A percentile compares a stretch with the other conserved stretches of the same genome.
Evolutionary conservation across 1,284 basidiomycete genomes (phyloP).

Genomic region (Xerocomus nothofagi): DNA sequence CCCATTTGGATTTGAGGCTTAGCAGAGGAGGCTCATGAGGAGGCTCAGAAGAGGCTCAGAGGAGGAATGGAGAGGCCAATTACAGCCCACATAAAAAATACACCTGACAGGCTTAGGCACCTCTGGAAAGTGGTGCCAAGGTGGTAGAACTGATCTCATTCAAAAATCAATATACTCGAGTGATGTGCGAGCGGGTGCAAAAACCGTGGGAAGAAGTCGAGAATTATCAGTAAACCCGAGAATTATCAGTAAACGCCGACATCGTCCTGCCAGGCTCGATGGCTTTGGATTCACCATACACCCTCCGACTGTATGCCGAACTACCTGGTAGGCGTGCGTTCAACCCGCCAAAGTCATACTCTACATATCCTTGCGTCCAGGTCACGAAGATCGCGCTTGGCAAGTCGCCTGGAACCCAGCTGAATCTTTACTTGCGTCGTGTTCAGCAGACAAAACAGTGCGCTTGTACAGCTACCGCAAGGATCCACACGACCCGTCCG

Average conservation of each 20-base stretch:
- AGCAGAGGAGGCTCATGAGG: too few relatives aligned
- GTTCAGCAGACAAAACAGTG: conserved; percentile 92
- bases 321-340: conserved; percentile 28
- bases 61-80: too few relatives aligned
- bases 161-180: too few relatives aligned
- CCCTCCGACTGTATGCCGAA: conserved; percentile 31
- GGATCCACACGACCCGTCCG: conserved; percentile 30
- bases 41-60: too few relatives aligned
- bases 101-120: too few relatives aligned
- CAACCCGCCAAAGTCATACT: neutral
- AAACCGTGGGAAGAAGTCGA: too few relatives aligned
- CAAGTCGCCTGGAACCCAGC: conserved; percentile 89
- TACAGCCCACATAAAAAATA: too few relatives aligned
- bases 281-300: conserved; percentile 22
- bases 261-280: conserved; percentile 13
- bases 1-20: too few relatives aligned
- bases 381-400: conserved; percentile 90
- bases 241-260: too few relatives aligned
- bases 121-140: too few relatives aligned
- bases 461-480: conserved; percentile 76
- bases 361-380: conserved; percentile 34
- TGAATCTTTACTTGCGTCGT: conserved; percentile 83
- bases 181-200: too few relatives aligned
- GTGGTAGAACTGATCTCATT: too few relatives aligned
- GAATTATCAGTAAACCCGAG: neutral